A percentile compares a stretch with the other conserved stretches of the same genome.
Conservation (phyloP, 768 basidiomycete species). For the Arthromyces matolae region DNA sequence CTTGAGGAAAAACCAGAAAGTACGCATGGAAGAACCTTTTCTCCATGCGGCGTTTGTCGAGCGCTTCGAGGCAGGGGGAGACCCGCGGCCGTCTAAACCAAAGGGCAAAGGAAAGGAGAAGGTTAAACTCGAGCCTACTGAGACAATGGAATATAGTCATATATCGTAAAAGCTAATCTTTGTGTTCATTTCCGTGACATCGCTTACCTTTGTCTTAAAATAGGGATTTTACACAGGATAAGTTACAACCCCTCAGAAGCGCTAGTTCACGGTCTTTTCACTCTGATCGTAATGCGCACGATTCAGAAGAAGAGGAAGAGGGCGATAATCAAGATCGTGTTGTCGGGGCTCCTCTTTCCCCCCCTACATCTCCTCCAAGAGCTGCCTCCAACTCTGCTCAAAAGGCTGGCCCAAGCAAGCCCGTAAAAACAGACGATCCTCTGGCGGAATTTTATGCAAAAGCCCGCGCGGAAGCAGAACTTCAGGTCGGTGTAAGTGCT, state of each 20-base stretch:
- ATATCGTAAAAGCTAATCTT: constrained; percentile 58
- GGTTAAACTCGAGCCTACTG: not conserved
- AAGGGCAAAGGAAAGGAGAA: constrained; percentile 26
- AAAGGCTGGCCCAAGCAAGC: constrained; percentile 3
- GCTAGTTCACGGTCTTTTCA: not conserved
- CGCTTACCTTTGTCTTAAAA: not conserved
- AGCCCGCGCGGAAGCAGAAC: constrained; percentile 48
- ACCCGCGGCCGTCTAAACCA: constrained; percentile 13
- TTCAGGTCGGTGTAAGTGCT: constrained; percentile 30
- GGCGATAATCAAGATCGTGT: constrained; percentile 9
- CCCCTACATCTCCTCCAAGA: constrained; percentile 15
- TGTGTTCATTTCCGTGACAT: too few species aligned
- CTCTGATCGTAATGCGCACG: constrained; percentile 7
- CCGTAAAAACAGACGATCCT: constrained; percentile 40
- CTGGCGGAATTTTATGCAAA: constrained; percentile 60
- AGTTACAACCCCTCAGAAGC: constrained; percentile 6
- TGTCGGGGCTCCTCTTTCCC: constrained; percentile 7
- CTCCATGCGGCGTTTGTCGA: constrained; percentile 45
- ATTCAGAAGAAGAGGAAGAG: constrained; percentile 21
- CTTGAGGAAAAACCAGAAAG: constrained; percentile 26
- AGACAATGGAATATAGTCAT: constrained; percentile 33
- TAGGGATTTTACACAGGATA: constrained; percentile 37
- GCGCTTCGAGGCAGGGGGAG: constrained; percentile 44
- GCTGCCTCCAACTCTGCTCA: constrained; percentile 5
- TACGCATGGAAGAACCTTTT: constrained; percentile 35